phyloP scores from a whole-genome alignment of 1,284 basidiomycete genomes.

The Marasmius fiardii region DNA sequence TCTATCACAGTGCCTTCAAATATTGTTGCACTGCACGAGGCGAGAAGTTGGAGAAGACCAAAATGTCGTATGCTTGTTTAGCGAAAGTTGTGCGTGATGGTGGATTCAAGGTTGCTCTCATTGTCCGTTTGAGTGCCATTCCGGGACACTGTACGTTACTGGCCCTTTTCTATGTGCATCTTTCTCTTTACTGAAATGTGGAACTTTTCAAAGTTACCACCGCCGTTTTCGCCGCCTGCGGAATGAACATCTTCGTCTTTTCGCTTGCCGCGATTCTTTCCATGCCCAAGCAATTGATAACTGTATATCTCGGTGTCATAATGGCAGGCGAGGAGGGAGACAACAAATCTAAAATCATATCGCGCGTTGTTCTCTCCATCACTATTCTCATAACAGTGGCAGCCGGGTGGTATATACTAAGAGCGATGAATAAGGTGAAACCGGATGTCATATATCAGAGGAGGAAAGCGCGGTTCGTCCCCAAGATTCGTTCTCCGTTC shows the following conservation, averaged over 20 bases:
- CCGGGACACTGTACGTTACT: conserved; percentile 52
- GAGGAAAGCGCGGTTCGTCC: conserved; percentile 60
- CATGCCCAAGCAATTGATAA: conserved; percentile 59
- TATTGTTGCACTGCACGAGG: conserved; percentile 44
- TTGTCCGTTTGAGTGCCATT: conserved; percentile 58
- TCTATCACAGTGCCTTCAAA: conserved; percentile 38
- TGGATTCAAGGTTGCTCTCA: conserved; percentile 59
- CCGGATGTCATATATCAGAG: conserved; percentile 71
- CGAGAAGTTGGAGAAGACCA: conserved; percentile 54
- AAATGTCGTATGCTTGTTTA: conserved; percentile 43
- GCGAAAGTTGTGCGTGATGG: conserved; percentile 65
- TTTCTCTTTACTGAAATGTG: background rate
- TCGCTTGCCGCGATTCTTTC: conserved; percentile 55
- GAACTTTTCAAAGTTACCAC: conserved; percentile 40
- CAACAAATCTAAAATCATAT: conserved; percentile 39
- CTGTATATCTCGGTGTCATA: conserved; percentile 50
- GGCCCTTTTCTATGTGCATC: background rate
- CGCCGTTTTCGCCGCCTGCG: conserved; percentile 64
- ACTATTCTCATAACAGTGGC: conserved; percentile 71
- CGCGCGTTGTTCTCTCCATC: conserved; percentile 56
- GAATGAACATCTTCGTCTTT: conserved; percentile 60
- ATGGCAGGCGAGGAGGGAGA: background rate
- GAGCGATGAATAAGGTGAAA: conserved; percentile 73
- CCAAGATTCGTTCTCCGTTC: conserved; percentile 10
- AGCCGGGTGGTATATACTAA: conserved; percentile 84